A percentile compares a stretch with the other conserved stretches of the same genome.
Evolutionary conservation across 2,329 filamentous ascomycete species (phyloP).

Genomic region (Fusarium subtropicale): DNA sequence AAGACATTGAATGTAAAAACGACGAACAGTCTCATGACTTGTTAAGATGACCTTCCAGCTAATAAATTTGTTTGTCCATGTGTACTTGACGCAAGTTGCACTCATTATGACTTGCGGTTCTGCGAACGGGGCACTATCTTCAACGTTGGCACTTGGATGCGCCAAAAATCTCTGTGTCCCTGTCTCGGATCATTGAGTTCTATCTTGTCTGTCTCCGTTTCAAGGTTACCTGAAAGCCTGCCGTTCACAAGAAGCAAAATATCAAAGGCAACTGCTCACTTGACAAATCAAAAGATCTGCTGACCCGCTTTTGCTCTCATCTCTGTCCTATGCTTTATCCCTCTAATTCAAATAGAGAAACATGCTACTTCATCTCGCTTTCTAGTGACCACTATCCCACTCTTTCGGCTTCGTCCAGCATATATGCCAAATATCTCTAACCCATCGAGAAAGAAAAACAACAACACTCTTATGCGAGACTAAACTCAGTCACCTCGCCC

Average conservation of each 20-base stretch:
- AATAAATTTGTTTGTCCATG: not conserved
- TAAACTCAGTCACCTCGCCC: slow-evolving; percentile 85
- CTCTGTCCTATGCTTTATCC: slow-evolving; percentile 19
- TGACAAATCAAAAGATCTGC: slow-evolving; percentile 33
- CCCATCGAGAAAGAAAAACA: not conserved
- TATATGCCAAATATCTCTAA: not conserved
- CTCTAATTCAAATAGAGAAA: slow-evolving; percentile 1
- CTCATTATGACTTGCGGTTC: not conserved
- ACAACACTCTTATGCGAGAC: slow-evolving; percentile 66
- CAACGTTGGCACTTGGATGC: not conserved
- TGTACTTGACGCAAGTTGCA: not conserved
- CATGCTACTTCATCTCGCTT: not conserved
- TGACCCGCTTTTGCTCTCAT: slow-evolving; percentile 36
- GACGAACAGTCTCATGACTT: slow-evolving; percentile 23
- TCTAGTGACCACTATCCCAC: not conserved
- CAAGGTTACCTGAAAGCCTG: not conserved
- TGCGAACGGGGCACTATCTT: not conserved
- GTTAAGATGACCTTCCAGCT: not conserved
- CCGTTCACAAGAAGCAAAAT: not conserved
- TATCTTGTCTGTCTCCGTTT: not conserved
- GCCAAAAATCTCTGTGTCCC: not conserved
- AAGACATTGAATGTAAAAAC: slow-evolving; percentile 40
- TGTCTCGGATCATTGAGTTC: not conserved
- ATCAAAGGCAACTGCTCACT: slow-evolving; percentile 21
- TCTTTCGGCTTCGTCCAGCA: slow-evolving; percentile 5